These are phyloP conservation scores for Quercus bicolor DNA, from an alignment of 306 rosid genomes.

Conservation along the genomic window DNA sequence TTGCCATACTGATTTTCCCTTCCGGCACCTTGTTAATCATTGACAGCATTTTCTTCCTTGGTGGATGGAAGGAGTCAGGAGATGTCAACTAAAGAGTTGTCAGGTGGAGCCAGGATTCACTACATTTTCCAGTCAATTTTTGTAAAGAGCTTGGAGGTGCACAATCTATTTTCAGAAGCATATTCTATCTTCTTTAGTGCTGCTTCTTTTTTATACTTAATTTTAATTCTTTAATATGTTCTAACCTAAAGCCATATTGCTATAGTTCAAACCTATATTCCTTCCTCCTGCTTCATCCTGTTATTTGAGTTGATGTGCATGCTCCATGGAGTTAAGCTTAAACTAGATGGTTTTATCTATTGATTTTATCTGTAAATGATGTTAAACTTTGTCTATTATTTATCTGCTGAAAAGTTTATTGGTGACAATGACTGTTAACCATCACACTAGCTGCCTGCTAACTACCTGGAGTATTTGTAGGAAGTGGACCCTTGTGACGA, in stretches of 20 bases:
- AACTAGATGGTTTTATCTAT: not conserved
- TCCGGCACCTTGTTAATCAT: not conserved
- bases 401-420: not conserved
- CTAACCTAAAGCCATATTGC: not conserved
- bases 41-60: constrained; percentile 37
- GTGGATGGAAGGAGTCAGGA: constrained; percentile 40
- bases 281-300: not conserved
- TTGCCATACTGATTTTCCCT: not conserved
- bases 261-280: not conserved
- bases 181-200: not conserved
- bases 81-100: constrained; percentile 34
- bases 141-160: constrained; percentile 49
- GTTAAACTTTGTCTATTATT: not conserved
- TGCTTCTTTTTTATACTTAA: not conserved
- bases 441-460: not conserved
- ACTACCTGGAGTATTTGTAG: constrained; percentile 23
- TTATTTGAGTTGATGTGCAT: not conserved
- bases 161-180: not conserved
- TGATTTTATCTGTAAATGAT: not conserved
- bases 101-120: constrained; percentile 46
- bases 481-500: constrained; percentile 45
- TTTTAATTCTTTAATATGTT: not conserved
- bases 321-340: not conserved
- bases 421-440: not conserved
- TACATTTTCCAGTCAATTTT: constrained; percentile 46